These are phyloP conservation scores for Pleoardoris graminearum DNA, from an alignment of 2,329 filamentous ascomycete species.

Conservation along the genomic window DNA sequence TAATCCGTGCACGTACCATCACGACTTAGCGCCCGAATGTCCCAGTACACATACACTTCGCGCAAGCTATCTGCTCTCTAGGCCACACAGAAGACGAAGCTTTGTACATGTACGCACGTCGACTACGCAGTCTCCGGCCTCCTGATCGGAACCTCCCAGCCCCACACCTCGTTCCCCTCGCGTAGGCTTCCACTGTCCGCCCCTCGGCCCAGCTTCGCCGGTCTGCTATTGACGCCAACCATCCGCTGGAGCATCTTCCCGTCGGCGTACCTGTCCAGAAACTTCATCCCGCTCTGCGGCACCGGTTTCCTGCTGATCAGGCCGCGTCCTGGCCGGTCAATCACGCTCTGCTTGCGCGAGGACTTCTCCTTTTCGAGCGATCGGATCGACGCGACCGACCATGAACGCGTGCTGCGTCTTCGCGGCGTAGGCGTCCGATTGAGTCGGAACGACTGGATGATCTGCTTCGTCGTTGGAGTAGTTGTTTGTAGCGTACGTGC, in stretches of 20 bases:
- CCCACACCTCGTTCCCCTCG: not conserved
- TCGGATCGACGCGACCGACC: not conserved
- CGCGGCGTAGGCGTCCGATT: slow-evolving; percentile 1
- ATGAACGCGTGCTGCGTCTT: not conserved
- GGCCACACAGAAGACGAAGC: too few relatives aligned
- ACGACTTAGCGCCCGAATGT: too few relatives aligned
- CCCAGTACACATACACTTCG: too few relatives aligned
- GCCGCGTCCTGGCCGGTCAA: not conserved
- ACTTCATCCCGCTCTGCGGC: not conserved
- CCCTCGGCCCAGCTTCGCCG: not conserved
- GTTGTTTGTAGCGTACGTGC: too few relatives aligned
- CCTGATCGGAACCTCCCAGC: not conserved
- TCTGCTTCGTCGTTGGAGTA: not conserved
- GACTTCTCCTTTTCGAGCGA: not conserved
- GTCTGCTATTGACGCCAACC: not conserved
- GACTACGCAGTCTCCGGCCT: slow-evolving; percentile 2
- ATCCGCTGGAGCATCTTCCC: not conserved
- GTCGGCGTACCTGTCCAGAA: not conserved
- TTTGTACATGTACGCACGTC: not conserved
- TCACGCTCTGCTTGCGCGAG: not conserved
- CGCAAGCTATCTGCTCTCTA: too few relatives aligned
- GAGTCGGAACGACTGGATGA: not conserved
- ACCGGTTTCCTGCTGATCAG: slow-evolving; percentile 3
- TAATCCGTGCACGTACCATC: too few relatives aligned
- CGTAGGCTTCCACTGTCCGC: not conserved